Base-by-base conservation (phyloP, 306 rosid genomes). In the Rosa multiflora region DNA sequence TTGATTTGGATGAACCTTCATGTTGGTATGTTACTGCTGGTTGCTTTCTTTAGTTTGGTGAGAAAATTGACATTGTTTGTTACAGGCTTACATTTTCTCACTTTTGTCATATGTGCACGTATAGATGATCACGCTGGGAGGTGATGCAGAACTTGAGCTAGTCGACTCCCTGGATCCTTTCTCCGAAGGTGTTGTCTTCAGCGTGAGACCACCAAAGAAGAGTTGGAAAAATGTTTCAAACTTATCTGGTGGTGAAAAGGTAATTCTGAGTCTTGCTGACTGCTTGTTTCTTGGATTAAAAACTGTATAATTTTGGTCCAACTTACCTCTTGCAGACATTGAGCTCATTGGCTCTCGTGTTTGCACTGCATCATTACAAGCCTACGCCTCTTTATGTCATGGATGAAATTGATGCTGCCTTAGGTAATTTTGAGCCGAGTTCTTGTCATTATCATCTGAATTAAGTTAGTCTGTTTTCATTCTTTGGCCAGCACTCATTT, bases 211-310 rank as follows among this genome's bases (percentile, higher is more conserved):
- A 10, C 99, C 99, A 43, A 91, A 92, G 90, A 94, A 91, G 90
- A 94, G 99, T 83, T 94, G 99, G 99, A 94, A 94, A 88, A 91
- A 92, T 83, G 92, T 94, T 70, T 97, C 97, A 14, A 95, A 95
- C 79, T 89, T 95, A 86, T 95, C 98, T 8, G 99, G 99, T 21
- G 99, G 99, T 56, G 99, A 95, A 90, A 95, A 95, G 99, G 97
- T 95, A 47, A 70, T 49, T 64, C 17, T 39, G 13, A 67, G 48
- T 26, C 17, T 58, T 26, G 32, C 47, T 74, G 52, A 32, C 77
- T 17, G 4, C 5, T 43, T 46, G 26, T 70, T 72, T 51, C 15
- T 35, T 63, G 69, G 73, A 52, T 40, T 80, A 35, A 23, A 59
- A 70, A 55, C 18, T 17, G 18, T 37, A 48, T 79, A 63, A 32